Percentiles rank a stretch among this genome's conserved stretches.
Evolutionary conservation across 257 asterid species (phyloP).

Genomic region (Solanum pinnatisectum): DNA sequence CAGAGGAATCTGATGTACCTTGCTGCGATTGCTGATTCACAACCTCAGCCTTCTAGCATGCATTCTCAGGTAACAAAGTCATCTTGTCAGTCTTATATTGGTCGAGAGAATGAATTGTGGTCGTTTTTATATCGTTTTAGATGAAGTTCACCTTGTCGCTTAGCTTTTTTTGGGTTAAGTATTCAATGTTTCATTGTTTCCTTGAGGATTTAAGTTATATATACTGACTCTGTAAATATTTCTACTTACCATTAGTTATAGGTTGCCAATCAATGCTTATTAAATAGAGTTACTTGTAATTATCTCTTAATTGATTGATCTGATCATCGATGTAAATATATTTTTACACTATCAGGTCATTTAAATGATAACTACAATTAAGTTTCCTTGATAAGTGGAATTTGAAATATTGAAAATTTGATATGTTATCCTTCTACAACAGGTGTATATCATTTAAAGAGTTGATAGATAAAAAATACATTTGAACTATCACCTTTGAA

Average conservation of each 20-base stretch:
- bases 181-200: not conserved
- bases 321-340: too few species aligned
- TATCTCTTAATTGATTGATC: not conserved
- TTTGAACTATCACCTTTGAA: not conserved
- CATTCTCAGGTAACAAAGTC: constrained; percentile 63
- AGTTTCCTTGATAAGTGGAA: not conserved
- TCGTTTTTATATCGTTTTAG: not conserved
- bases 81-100: not conserved
- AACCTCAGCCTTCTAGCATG: constrained; percentile 84
- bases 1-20: constrained; percentile 94
- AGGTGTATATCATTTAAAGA: not conserved
- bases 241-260: not conserved
- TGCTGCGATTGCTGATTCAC: constrained; percentile 97
- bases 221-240: not conserved
- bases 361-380: not conserved
- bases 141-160: not conserved
- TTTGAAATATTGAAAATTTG: not conserved
- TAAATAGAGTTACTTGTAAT: not conserved
- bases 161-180: not conserved
- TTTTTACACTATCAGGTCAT: not conserved
- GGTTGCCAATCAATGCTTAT: not conserved
- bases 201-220: not conserved
- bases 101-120: not conserved
- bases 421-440: not conserved
- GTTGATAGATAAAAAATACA: not conserved